phyloP scores from a whole-genome alignment of 129 eudicot genomes.

The Ambrosia artemisiifolia region DNA sequence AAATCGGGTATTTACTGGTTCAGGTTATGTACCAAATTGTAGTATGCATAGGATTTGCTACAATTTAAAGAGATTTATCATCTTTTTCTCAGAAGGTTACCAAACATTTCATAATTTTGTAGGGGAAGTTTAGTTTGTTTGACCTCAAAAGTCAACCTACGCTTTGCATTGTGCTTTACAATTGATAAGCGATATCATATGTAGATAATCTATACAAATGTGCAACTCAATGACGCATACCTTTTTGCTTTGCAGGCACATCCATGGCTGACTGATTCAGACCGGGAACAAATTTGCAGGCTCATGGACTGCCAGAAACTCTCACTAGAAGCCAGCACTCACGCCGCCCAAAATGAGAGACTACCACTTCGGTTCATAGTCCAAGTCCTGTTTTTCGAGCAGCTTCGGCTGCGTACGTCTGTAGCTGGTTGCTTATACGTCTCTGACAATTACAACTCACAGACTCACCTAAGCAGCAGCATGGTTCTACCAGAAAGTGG shows the following conservation, averaged over 20 bases:
- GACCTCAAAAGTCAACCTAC: slow-evolving; percentile 11
- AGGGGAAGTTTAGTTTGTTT: slow-evolving; percentile 3
- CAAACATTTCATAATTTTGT: neutral
- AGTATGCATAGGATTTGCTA: neutral
- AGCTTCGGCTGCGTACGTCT: slow-evolving; percentile 64
- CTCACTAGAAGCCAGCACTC: slow-evolving; percentile 72
- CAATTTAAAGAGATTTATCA: neutral
- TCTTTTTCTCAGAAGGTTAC: neutral
- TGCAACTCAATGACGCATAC: neutral
- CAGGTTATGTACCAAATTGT: neutral
- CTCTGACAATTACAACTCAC: slow-evolving; percentile 51
- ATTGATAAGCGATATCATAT: neutral
- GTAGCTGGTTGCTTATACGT: slow-evolving; percentile 55
- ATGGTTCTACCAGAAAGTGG: slow-evolving; percentile 30
- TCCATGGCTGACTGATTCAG: slow-evolving; percentile 66
- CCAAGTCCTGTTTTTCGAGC: slow-evolving; percentile 79
- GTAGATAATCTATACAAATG: neutral
- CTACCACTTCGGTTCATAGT: slow-evolving; percentile 64
- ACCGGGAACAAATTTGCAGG: slow-evolving; percentile 66
- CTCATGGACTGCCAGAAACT: slow-evolving; percentile 77
- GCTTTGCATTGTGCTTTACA: neutral
- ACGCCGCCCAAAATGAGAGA: slow-evolving; percentile 81
- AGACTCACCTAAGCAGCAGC: slow-evolving; percentile 40
- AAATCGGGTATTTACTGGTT: neutral
- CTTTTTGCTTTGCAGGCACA: slow-evolving; percentile 49